Base-by-base conservation (phyloP, 805 yeast species). In the Wickerhamiella vanderwaltii region DNA sequence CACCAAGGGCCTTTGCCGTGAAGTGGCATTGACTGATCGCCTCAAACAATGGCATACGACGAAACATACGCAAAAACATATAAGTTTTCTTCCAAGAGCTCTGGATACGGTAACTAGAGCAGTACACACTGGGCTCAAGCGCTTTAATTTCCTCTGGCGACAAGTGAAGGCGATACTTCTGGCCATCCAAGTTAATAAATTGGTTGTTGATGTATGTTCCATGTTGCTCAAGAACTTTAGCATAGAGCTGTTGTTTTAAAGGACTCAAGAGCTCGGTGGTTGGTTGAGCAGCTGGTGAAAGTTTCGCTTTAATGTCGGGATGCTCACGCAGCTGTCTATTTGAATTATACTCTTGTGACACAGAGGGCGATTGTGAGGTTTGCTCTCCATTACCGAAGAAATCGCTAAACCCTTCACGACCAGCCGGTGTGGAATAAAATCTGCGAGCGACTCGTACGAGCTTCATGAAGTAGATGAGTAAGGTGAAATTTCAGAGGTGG, bases 1-100 rank as follows among this genome's bases (percentile, higher is more conserved):
- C 70, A 24, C 93, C 73, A 60, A 86, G 72, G 53, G 79, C 75
- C 63, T 84, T 85, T 36, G 77, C 71, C 58, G 77, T 75, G 67
- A 88, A 88, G 61, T 88, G 96, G 52, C 87, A 77, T 64, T 87
- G 96, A 30, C 88, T 84, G 51, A 88, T 80, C 40, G 96, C 97
- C 32, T 72, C 73, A 51, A 76, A 73, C 26, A 83, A 75, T 41
- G 75, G 71, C 61, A 81, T 63, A 25, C 79, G 79, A 44, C 83
- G 72, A 45, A 87, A 71, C 55, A 86, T 73, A 50, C 96, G 71
- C 49, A 83, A 67, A 37, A 85, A 80, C 29, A 76, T 66, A 9
- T 84, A 84, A 34, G 91, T 84, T 63, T 88, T 88, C 63, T 88
- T 88, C 67, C 79, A 73, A 5, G 94, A 78, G n/a, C 87, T 73